These are phyloP conservation scores for Malassezia dermatis DNA, from an alignment of 1,284 basidiomycete species.

Conservation along the genomic window DNA sequence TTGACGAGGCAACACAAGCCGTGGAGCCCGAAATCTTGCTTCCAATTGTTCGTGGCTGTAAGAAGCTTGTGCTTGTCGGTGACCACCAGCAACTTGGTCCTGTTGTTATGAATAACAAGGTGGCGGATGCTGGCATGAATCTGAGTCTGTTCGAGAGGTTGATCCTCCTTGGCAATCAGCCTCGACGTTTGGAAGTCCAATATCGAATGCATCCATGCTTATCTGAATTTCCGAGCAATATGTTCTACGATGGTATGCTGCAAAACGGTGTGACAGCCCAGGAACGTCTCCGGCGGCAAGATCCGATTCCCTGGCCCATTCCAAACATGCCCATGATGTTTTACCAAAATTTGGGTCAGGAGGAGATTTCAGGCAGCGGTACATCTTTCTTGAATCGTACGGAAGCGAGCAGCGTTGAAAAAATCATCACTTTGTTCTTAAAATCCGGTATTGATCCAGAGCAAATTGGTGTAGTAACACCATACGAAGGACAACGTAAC, in stretches of 20 bases:
- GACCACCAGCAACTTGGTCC: conserved; percentile 95
- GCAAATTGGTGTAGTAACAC: conserved; percentile 97
- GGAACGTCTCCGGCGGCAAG: conserved; percentile 87
- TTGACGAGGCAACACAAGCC: conserved; percentile 97
- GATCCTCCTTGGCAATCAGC: conserved; percentile 84
- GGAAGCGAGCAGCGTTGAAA: conserved; percentile 96
- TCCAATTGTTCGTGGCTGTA: conserved; percentile 91
- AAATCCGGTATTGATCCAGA: conserved; percentile 88
- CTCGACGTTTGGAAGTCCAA: conserved; percentile 95
- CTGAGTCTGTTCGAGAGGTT: conserved; percentile 96
- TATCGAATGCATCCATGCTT: conserved; percentile 99
- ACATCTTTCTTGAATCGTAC: conserved; percentile 98
- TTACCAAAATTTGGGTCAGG: conserved; percentile 96
- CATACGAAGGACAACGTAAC: conserved; percentile 97
- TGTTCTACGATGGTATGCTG: conserved; percentile 98
- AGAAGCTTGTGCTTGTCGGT: conserved; percentile 91
- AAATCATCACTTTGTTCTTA: conserved; percentile 99
- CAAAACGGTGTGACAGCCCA: conserved; percentile 99
- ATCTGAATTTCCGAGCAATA: conserved; percentile 97
- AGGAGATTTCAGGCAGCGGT: conserved; percentile 95
- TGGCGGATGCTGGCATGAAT: conserved; percentile 87
- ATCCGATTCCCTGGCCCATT: conserved; percentile 97
- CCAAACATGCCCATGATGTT: conserved; percentile 99
- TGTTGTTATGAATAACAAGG: conserved; percentile 99
- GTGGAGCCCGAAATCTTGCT: conserved; percentile 99